Conservation (phyloP, 495 filamentous ascomycete genomes). For the Elaphomyces granulatus region DNA sequence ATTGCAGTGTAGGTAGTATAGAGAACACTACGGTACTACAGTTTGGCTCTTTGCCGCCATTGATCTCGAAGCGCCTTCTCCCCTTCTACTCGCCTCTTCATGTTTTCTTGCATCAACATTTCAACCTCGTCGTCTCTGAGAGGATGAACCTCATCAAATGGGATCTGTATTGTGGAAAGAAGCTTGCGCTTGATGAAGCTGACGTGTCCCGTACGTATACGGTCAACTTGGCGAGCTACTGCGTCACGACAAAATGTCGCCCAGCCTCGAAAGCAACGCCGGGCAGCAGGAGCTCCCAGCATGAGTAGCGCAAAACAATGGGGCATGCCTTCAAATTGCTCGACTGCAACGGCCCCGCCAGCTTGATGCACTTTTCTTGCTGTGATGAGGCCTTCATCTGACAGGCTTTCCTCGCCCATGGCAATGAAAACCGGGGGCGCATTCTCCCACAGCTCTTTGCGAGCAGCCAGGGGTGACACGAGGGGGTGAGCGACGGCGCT, state of each 20-base stretch:
- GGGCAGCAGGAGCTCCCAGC: slow-evolving; percentile 28
- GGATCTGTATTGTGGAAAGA: slow-evolving; percentile 34
- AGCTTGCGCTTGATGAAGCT: slow-evolving; percentile 41
- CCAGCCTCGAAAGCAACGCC: slow-evolving; percentile 41
- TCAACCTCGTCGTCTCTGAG: slow-evolving; percentile 40
- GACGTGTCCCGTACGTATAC: slow-evolving; percentile 12
- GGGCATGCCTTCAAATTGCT: slow-evolving; percentile 79
- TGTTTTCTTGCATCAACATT: slow-evolving; percentile 32
- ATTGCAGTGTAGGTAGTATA: too few relatives aligned
- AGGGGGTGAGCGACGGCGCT: slow-evolving; percentile 56
- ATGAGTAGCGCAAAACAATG: slow-evolving; percentile 67
- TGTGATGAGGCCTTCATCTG: slow-evolving; percentile 54
- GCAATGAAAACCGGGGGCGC: slow-evolving; percentile 57
- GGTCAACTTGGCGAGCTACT: slow-evolving; percentile 17
- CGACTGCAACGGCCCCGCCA: slow-evolving; percentile 50
- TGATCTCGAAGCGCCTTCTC: slow-evolving; percentile 29
- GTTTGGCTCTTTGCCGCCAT: slow-evolving; percentile 29
- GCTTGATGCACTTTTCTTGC: slow-evolving; percentile 43
- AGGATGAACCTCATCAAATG: slow-evolving; percentile 33
- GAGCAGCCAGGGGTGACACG: slow-evolving; percentile 49
- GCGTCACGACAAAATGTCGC: slow-evolving; percentile 38
- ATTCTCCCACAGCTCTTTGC: slow-evolving; percentile 45
- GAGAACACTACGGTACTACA: too few relatives aligned
- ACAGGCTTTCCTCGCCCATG: slow-evolving; percentile 66
- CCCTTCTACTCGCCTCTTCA: slow-evolving; percentile 29